phyloP scores from a whole-genome alignment of 1,284 basidiomycete species.

The Apiotrichum sp. region DNA sequence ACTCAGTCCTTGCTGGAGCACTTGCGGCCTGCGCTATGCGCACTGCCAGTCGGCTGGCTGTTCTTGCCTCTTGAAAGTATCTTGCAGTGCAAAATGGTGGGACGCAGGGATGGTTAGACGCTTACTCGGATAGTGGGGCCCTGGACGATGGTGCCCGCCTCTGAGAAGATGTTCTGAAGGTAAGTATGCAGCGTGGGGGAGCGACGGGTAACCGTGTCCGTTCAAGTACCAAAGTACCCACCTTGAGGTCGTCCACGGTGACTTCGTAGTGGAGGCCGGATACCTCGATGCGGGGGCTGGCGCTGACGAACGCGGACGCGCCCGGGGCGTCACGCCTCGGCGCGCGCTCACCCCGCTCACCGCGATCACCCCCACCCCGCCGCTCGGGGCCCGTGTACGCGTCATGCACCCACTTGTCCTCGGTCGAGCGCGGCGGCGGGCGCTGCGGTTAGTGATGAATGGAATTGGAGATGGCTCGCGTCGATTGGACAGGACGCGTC shows the following conservation, averaged over 20 bases:
- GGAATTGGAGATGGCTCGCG: background rate
- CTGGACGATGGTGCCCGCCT: constrained; percentile 83
- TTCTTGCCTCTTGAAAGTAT: too few species aligned
- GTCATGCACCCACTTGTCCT: constrained; percentile 47
- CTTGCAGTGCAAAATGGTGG: too few species aligned
- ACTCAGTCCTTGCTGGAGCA: too few species aligned
- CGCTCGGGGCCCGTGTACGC: constrained; percentile 30
- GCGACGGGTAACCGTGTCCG: background rate
- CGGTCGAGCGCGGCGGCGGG: constrained; percentile 42
- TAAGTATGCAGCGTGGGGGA: background rate
- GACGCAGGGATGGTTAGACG: constrained; percentile 22
- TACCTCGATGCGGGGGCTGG: constrained; percentile 66
- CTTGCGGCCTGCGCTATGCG: too few species aligned
- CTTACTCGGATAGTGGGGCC: constrained; percentile 88
- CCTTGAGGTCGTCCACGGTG: constrained; percentile 77
- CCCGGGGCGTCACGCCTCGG: constrained; percentile 2
- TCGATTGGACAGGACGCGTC: background rate
- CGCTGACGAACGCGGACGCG: constrained; percentile 29
- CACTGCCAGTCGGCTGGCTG: too few species aligned
- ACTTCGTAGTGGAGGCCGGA: constrained; percentile 92
- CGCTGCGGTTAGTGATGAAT: constrained; percentile 25
- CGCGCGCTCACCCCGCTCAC: constrained; percentile 11
- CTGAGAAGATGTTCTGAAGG: constrained; percentile 75
- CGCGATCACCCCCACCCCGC: background rate
- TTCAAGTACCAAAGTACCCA: constrained; percentile 47